These are phyloP conservation scores for Rhipidocladum racemiflorum DNA, from an alignment of 176 grass and related monocot genomes.

Conservation along the genomic window DNA sequence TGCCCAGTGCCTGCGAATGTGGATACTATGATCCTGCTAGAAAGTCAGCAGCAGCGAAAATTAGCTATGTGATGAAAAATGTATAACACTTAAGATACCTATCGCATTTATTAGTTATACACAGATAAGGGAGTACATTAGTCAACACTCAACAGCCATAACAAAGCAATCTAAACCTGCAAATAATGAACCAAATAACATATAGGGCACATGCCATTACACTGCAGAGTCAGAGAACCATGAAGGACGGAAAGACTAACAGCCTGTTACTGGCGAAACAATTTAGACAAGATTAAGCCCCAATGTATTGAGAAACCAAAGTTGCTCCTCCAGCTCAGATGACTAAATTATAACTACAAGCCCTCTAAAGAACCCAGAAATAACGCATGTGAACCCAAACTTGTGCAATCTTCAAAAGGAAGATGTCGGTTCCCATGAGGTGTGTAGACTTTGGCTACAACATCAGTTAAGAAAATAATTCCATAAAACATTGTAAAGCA, in stretches of 20 bases:
- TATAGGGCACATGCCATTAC: not conserved
- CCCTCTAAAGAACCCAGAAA: not conserved
- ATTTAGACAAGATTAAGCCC: not conserved
- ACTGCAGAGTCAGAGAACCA: not conserved
- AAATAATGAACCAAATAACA: not conserved
- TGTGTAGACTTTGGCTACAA: not conserved
- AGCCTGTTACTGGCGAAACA: not conserved
- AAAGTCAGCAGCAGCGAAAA: slow-evolving; percentile 7
- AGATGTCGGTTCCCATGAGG: not conserved
- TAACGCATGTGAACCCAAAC: not conserved
- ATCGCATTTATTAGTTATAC: not conserved
- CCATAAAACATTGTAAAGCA: slow-evolving; percentile 7
- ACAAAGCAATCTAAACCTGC: slow-evolving; percentile 7
- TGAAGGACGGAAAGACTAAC: not conserved
- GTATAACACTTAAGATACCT: not conserved
- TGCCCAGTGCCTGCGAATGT: slow-evolving; percentile 68
- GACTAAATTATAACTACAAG: slow-evolving; percentile 1
- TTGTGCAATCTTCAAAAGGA: not conserved
- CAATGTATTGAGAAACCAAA: not conserved
- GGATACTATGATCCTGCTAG: slow-evolving; percentile 73
- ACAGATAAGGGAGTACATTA: not conserved
- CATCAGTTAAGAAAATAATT: not conserved
- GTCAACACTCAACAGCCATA: not conserved
- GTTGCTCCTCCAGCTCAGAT: not conserved
- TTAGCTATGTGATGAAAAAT: not conserved